Evolutionary conservation across 2,329 filamentous ascomycete genomes (phyloP).

Genomic region (Dryadomyces sulphureus): DNA sequence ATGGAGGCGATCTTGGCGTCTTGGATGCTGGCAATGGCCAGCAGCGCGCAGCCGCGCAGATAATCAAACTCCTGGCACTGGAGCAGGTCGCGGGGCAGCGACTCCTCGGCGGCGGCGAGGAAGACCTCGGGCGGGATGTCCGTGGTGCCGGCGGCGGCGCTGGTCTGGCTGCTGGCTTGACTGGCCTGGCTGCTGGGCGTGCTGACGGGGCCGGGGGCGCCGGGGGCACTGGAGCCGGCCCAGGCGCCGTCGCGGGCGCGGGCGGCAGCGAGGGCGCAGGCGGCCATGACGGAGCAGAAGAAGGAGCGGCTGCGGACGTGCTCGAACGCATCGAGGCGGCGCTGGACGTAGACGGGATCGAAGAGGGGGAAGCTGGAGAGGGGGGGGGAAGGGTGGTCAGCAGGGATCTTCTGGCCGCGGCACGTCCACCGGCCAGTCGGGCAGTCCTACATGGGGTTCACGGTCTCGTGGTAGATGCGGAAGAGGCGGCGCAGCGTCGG

Average conservation of each 20-base stretch:
- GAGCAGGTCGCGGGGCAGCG: constrained; percentile 12
- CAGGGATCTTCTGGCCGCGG: too few relatives aligned
- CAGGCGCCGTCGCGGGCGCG: constrained; percentile 13
- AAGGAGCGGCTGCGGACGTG: constrained; percentile 13
- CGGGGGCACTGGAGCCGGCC: background rate
- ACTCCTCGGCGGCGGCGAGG: constrained; percentile 13
- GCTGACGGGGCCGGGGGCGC: background rate
- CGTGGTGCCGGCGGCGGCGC: background rate
- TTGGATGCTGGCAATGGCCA: constrained; percentile 14
- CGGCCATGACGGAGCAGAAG: constrained; percentile 15
- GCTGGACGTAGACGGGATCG: constrained; percentile 9
- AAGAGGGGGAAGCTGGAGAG: constrained; percentile 13
- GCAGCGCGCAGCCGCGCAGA: constrained; percentile 12
- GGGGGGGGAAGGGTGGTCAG: background rate
- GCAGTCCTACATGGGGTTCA: constrained; percentile 11
- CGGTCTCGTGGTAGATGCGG: constrained; percentile 12
- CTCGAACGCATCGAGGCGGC: constrained; percentile 11
- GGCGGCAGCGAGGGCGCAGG: constrained; percentile 12
- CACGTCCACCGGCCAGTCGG: background rate
- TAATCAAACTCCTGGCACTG: constrained; percentile 14
- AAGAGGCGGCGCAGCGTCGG: constrained; percentile 10
- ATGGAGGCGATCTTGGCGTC: constrained; percentile 14
- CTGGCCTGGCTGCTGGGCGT: background rate
- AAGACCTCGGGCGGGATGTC: constrained; percentile 13
- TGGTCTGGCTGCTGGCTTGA: constrained; percentile 2